These are phyloP conservation scores for Lolium rigidum DNA, from an alignment of 176 grass and related monocot genomes.

Conservation along the genomic window DNA sequence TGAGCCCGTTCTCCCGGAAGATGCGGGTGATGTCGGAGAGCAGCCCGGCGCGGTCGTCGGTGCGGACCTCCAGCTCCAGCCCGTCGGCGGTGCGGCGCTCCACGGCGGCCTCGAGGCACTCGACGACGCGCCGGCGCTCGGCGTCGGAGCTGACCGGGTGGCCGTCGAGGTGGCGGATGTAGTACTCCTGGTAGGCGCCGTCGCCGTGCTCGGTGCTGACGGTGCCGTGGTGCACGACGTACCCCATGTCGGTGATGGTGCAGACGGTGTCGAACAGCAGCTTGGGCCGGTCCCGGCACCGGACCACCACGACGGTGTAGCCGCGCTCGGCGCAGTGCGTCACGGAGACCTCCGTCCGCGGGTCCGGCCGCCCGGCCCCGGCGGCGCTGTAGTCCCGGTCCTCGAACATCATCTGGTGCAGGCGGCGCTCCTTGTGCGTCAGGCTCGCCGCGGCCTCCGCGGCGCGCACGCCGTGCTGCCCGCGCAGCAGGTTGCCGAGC, in stretches of 20 bases:
- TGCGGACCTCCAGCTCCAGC: constrained; percentile 73
- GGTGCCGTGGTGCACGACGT: constrained; percentile 80
- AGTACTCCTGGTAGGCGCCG: constrained; percentile 93
- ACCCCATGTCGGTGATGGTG: constrained; percentile 91
- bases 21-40: constrained; percentile 83
- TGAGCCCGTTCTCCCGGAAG: constrained; percentile 89
- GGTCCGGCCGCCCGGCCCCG: not conserved
- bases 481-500: constrained; percentile 63
- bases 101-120: constrained; percentile 83
- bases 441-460: constrained; percentile 17
- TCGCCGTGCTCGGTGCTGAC: constrained; percentile 41
- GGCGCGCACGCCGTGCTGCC: constrained; percentile 34
- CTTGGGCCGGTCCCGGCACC: constrained; percentile 75
- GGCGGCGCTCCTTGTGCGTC: constrained; percentile 72
- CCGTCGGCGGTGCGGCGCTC: constrained; percentile 75
- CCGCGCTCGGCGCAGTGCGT: constrained; percentile 65
- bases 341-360: constrained; percentile 61
- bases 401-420: constrained; percentile 93
- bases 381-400: constrained; percentile 45
- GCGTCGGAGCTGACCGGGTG: constrained; percentile 54
- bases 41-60: constrained; percentile 59
- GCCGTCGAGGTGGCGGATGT: constrained; percentile 80
- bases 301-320: constrained; percentile 74
- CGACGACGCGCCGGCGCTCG: constrained; percentile 60
- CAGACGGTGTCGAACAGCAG: constrained; percentile 93